Conservation (phyloP, 352 stramenopile genomes). For the Salisapilia sapeloensis region DNA sequence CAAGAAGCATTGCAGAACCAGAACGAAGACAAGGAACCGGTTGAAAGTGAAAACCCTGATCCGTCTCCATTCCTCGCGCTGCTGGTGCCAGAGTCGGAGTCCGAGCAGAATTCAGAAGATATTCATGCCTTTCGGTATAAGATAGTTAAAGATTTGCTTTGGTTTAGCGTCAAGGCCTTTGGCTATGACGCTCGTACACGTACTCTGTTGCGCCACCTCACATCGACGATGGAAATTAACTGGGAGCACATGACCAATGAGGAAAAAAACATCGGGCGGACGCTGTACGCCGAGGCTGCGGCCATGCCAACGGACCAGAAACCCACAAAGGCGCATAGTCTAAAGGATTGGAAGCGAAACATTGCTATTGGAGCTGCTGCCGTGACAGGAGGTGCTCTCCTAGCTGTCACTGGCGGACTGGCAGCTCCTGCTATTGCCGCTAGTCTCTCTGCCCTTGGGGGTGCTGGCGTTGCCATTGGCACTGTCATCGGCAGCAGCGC, state of each 20-base stretch:
- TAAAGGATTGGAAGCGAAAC: constrained; percentile 74
- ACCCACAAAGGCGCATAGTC: constrained; percentile 21
- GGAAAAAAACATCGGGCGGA: constrained; percentile 45
- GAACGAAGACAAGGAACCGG: not conserved
- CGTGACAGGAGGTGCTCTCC: constrained; percentile 45
- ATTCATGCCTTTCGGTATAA: constrained; percentile 29
- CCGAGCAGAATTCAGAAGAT: constrained; percentile 3
- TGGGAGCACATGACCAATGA: constrained; percentile 50
- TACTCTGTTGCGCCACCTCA: constrained; percentile 29
- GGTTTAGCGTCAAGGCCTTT: constrained; percentile 60
- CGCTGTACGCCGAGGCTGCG: constrained; percentile 51
- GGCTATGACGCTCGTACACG: constrained; percentile 59
- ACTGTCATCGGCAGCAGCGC: constrained; percentile 27
- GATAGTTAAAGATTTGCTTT: constrained; percentile 47
- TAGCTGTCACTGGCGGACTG: constrained; percentile 56
- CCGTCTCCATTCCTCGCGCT: constrained; percentile 41
- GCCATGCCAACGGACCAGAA: constrained; percentile 56
- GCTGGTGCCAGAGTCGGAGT: constrained; percentile 15
- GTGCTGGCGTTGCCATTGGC: constrained; percentile 44
- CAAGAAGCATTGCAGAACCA: constrained; percentile 5
- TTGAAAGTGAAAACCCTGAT: constrained; percentile 14
- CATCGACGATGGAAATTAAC: constrained; percentile 23
- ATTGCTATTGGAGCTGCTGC: constrained; percentile 44
- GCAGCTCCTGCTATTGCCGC: constrained; percentile 38
- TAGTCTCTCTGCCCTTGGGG: constrained; percentile 38